Percentiles rank a stretch among this genome's conserved stretches.
These are phyloP conservation scores for Pichiaceae sp. DNA, from an alignment of 1,139 yeast species.

Conservation along the genomic window DNA sequence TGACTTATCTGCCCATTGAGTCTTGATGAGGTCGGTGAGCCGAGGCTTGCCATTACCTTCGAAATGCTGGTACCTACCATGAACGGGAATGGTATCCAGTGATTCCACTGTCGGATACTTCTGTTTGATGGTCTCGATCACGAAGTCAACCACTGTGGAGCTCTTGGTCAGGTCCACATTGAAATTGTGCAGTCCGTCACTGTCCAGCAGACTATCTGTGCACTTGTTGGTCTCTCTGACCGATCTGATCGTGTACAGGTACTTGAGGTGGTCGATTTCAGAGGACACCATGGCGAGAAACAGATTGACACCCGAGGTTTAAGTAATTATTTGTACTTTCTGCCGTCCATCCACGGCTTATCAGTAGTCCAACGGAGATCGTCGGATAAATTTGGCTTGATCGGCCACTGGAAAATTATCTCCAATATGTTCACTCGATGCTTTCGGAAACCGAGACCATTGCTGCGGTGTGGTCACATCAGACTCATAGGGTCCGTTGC, in stretches of 20 bases:
- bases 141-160: conserved; percentile 32
- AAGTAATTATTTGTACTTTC: neutral
- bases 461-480: too few species aligned
- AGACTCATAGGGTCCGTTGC: too few species aligned
- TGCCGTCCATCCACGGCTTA: neutral
- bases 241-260: conserved; percentile 38
- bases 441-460: too few species aligned
- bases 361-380: neutral
- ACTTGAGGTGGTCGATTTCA: conserved; percentile 10
- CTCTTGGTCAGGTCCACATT: conserved; percentile 33
- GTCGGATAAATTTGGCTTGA: too few species aligned
- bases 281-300: neutral
- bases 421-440: too few species aligned
- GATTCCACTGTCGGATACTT: conserved; percentile 21
- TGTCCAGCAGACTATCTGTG: conserved; percentile 30
- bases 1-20: conserved; percentile 24
- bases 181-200: conserved; percentile 33
- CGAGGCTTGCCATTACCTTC: conserved; percentile 38
- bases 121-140: conserved; percentile 28
- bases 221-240: conserved; percentile 42
- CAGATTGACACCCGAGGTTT: neutral
- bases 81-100: conserved; percentile 40
- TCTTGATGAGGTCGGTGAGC: conserved; percentile 30
- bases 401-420: too few species aligned
- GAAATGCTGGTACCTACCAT: conserved; percentile 58